A percentile compares a stretch with the other conserved stretches of the same genome.
phyloP scores from a whole-genome alignment of 345 rosid species.

The Eutrema japonicum region DNA sequence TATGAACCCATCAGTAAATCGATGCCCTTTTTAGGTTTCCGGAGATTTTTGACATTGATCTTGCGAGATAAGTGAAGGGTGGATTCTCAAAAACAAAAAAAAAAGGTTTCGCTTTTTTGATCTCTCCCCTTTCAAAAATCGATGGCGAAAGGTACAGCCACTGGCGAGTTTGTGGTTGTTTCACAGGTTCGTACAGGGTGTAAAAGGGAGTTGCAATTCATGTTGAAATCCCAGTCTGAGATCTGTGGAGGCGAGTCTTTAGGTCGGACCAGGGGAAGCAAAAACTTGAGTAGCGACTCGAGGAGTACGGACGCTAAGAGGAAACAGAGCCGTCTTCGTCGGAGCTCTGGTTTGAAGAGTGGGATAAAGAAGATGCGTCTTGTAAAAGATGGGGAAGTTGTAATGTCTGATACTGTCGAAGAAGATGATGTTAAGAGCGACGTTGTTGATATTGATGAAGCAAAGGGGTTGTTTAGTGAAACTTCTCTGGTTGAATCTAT shows the following conservation, averaged over 20 bases:
- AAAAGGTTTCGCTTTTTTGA: neutral
- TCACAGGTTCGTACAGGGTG: conserved; percentile 73
- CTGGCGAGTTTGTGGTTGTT: conserved; percentile 56
- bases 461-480: conserved; percentile 39
- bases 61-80: neutral
- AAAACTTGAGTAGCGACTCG: conserved; percentile 22
- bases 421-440: conserved; percentile 81
- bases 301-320: conserved; percentile 37
- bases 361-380: conserved; percentile 39
- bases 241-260: conserved; percentile 62
- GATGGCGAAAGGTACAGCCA: conserved; percentile 64
- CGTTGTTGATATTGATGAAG: conserved; percentile 65
- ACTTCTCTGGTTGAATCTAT: conserved; percentile 30
- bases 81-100: neutral
- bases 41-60: conserved; percentile 21
- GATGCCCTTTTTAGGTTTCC: conserved; percentile 25
- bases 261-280: conserved; percentile 76
- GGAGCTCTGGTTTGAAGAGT: conserved; percentile 17
- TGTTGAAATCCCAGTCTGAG: conserved; percentile 78
- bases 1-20: neutral
- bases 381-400: conserved; percentile 32
- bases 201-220: conserved; percentile 89
- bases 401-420: conserved; percentile 48
- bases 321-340: conserved; percentile 29
- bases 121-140: neutral